Conservation (phyloP, 2,329 filamentous ascomycete genomes). For the Fusarium pseudoanthophilum region DNA sequence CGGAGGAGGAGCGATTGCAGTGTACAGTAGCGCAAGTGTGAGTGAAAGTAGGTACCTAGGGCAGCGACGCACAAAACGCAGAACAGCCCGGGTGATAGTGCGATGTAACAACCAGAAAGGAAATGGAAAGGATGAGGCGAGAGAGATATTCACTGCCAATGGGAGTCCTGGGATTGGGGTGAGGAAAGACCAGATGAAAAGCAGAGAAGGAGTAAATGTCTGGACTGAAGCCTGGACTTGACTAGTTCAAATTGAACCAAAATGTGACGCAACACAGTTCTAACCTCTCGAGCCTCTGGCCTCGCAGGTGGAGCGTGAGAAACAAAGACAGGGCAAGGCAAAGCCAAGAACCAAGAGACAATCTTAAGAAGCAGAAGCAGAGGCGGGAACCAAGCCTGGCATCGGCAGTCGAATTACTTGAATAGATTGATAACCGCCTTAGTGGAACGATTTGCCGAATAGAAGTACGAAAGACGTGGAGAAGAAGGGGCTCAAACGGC, state of each 20-base stretch:
- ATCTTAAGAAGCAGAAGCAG: slow-evolving; percentile 4
- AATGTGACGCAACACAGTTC: slow-evolving; percentile 7
- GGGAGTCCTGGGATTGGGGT: neutral
- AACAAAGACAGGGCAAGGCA: slow-evolving; percentile 9
- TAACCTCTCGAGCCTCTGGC: neutral
- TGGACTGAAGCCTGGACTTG: slow-evolving; percentile 1
- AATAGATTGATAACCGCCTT: slow-evolving; percentile 18
- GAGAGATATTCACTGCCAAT: neutral
- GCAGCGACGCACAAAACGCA: neutral
- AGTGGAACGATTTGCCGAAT: slow-evolving; percentile 31
- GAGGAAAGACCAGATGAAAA: slow-evolving; percentile 4
- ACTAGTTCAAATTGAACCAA: slow-evolving; percentile 4
- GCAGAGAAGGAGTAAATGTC: neutral
- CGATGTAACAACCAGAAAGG: slow-evolving; percentile 15
- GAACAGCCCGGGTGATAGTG: slow-evolving; percentile 19
- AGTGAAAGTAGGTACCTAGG: neutral
- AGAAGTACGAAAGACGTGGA: slow-evolving; percentile 24
- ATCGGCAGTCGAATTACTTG: slow-evolving; percentile 31
- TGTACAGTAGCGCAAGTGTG: slow-evolving; percentile 7
- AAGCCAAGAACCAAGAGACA: slow-evolving; percentile 21
- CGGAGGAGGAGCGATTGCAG: slow-evolving; percentile 37
- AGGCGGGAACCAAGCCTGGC: slow-evolving; percentile 35
- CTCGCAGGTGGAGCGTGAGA: slow-evolving; percentile 18
- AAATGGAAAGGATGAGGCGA: neutral
- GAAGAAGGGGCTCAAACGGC: slow-evolving; percentile 31